These are phyloP conservation scores for Calvatia gigantea DNA, from an alignment of 768 basidiomycete species.

Conservation along the genomic window DNA sequence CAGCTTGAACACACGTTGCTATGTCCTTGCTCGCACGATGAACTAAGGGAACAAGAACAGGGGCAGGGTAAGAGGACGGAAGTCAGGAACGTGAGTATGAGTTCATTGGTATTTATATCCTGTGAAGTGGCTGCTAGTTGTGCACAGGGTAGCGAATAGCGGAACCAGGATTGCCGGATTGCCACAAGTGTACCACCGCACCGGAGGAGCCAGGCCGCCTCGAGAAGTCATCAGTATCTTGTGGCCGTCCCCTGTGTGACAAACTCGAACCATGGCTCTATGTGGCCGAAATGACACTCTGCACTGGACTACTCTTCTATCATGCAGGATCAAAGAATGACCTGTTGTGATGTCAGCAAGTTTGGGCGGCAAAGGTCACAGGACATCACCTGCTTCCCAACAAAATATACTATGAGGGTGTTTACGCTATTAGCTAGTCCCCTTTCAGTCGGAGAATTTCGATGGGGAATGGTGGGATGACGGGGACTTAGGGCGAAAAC, in stretches of 20 bases:
- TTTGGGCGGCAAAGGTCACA: background rate
- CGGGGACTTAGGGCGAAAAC: background rate
- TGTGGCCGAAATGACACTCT: no score
- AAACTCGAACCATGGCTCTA: background rate
- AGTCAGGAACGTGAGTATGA: background rate
- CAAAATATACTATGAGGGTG: background rate
- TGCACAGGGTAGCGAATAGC: background rate
- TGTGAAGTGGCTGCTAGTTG: background rate
- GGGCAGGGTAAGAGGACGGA: background rate
- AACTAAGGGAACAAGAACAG: background rate
- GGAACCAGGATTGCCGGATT: background rate
- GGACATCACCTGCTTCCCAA: background rate
- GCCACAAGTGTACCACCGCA: background rate
- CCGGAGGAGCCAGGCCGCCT: background rate
- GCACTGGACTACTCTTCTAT: no score
- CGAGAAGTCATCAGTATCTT: background rate
- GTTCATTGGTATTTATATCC: conserved; percentile 9
- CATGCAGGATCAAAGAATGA: no score
- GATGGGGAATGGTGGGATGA: background rate
- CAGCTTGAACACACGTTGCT: background rate
- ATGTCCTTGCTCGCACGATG: background rate
- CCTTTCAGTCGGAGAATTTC: background rate
- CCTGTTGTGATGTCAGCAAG: background rate
- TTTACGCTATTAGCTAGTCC: background rate
- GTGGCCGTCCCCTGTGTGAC: background rate